Conservation (phyloP, 208 protist genomes). For the Trypanosoma conorhini region DNA sequence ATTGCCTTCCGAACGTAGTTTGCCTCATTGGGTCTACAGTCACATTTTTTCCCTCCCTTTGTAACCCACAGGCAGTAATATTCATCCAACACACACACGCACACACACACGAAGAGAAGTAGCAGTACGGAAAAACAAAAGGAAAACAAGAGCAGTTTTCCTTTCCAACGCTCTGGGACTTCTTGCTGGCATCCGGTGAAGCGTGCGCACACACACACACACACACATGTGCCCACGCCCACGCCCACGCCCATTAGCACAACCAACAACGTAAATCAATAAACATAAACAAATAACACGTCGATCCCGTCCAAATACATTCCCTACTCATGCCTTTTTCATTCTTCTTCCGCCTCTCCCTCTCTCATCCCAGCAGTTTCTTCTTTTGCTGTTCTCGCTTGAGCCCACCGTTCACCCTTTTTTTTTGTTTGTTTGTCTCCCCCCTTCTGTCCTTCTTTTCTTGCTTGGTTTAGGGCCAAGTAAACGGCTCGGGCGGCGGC, state of each 20-base stretch:
- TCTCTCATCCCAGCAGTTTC: conserved; percentile 13
- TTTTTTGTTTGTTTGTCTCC: not conserved
- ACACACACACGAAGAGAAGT: not conserved
- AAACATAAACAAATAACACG: not conserved
- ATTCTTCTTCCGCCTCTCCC: not conserved
- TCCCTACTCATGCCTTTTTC: not conserved
- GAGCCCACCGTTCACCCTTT: not conserved
- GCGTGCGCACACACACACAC: not conserved
- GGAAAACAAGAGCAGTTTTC: not conserved
- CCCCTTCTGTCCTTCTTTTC: conserved; percentile 6
- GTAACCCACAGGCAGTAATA: not conserved
- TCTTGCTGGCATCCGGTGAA: not conserved
- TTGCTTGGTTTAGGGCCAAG: conserved; percentile 57
- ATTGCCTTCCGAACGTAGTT: not conserved
- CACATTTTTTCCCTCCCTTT: not conserved
- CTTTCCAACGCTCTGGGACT: not conserved
- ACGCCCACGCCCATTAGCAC: not conserved
- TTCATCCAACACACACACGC: not conserved
- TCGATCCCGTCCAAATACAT: not conserved
- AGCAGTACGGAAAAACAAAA: not conserved
- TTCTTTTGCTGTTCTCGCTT: not conserved
- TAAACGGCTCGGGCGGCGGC: conserved; percentile 73
- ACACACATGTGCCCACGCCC: not conserved
- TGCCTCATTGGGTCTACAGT: not conserved
- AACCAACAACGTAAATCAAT: not conserved